Percentiles rank a stretch among this genome's conserved stretches.
These are phyloP conservation scores for Metarhizium anisopliae DNA, from an alignment of 2,329 filamentous ascomycete genomes.

Conservation along the genomic window DNA sequence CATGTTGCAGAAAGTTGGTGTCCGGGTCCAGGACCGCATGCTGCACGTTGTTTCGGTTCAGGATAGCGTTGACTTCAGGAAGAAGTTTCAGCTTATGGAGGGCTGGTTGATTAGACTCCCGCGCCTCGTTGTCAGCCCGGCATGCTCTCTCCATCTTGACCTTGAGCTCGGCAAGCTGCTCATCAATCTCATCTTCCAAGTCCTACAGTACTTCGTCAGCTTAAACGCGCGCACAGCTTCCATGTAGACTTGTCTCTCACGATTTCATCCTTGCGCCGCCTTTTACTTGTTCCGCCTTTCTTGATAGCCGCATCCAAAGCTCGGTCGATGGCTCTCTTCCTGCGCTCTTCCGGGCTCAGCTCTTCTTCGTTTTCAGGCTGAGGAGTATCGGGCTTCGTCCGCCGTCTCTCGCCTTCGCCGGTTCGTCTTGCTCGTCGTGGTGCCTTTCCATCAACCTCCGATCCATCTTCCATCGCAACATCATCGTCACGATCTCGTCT, in stretches of 20 bases:
- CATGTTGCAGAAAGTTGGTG: constrained; percentile 86
- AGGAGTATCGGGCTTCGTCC: constrained; percentile 33
- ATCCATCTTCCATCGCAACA: constrained; percentile 37
- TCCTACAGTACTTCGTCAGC: constrained; percentile 47
- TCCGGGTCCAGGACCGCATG: constrained; percentile 85
- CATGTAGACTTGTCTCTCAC: constrained; percentile 37
- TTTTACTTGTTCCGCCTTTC: constrained; percentile 56
- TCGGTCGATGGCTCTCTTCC: constrained; percentile 73
- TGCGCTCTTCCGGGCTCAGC: constrained; percentile 74
- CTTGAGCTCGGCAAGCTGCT: constrained; percentile 81
- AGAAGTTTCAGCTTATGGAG: constrained; percentile 90
- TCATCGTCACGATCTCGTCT: constrained; percentile 40
- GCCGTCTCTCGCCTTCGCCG: constrained; percentile 38
- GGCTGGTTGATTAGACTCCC: constrained; percentile 70
- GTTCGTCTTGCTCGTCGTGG: constrained; percentile 39
- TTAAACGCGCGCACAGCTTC: not conserved
- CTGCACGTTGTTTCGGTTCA: constrained; percentile 83
- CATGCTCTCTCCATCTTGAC: constrained; percentile 86
- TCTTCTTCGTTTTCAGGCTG: constrained; percentile 67
- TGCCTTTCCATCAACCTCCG: constrained; percentile 33
- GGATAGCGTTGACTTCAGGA: constrained; percentile 76
- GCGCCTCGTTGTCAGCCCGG: constrained; percentile 74
- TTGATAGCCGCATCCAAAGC: constrained; percentile 86
- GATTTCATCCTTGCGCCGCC: constrained; percentile 79
- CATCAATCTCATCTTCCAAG: constrained; percentile 81